These are phyloP conservation scores for Calonectria honghensis DNA, from an alignment of 2,329 filamentous ascomycete genomes.

Conservation along the genomic window DNA sequence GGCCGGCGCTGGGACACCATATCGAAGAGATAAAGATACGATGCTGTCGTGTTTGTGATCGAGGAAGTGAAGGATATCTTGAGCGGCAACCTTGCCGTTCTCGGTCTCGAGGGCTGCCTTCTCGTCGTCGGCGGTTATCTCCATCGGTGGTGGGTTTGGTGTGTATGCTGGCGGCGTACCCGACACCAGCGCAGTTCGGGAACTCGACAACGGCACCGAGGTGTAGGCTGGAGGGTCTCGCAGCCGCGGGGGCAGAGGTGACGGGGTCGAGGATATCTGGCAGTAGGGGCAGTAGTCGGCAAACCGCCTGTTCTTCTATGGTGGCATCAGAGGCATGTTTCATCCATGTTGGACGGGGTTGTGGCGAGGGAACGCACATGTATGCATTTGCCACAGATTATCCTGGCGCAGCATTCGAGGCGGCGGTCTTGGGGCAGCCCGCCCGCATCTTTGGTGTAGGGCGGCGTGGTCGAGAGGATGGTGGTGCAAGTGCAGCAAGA, in stretches of 20 bases:
- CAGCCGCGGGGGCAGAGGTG: conserved; percentile 76
- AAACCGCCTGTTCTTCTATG: conserved; percentile 80
- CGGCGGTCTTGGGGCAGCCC: conserved; percentile 75
- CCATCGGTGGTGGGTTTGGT: conserved; percentile 41
- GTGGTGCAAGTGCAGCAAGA: conserved; percentile 83
- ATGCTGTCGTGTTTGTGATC: conserved; percentile 81
- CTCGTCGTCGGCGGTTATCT: conserved; percentile 44
- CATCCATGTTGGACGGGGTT: conserved; percentile 12
- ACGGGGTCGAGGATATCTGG: conserved; percentile 79
- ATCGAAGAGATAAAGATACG: conserved; percentile 80
- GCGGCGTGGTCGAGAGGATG: conserved; percentile 73
- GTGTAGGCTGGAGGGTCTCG: conserved; percentile 81
- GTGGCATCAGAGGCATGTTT: conserved; percentile 37
- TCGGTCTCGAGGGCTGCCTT: conserved; percentile 51
- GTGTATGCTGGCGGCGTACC: conserved; percentile 65
- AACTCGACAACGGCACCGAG: conserved; percentile 56
- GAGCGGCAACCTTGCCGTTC: conserved; percentile 63
- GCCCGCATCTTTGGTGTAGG: conserved; percentile 73
- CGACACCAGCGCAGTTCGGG: conserved; percentile 49
- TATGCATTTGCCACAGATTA: conserved; percentile 83
- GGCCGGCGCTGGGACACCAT: conserved; percentile 78
- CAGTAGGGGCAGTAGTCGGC: conserved; percentile 83
- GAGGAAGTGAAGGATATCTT: conserved; percentile 85
- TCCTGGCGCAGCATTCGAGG: conserved; percentile 80
- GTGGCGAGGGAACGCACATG: conserved; percentile 65